Evolutionary conservation across 179 eudicot species (phyloP), one percentile per base, ranked within the genome.

Genomic region (Drosera spatulata): DNA sequence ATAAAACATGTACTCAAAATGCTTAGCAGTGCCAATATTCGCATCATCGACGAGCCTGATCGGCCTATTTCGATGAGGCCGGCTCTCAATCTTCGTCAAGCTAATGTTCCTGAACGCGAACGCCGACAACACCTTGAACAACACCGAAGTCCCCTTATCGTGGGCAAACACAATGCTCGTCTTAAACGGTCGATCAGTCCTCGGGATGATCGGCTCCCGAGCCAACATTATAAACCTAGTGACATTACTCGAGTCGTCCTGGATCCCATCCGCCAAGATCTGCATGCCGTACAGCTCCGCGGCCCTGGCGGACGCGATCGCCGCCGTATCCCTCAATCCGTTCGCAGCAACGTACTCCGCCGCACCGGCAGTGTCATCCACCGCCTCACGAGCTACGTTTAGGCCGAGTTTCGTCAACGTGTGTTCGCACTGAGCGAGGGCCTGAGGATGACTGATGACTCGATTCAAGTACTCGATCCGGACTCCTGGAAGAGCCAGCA

Each of bases 311-410:
- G 91, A 84, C 0, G 97, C 97, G 46, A 89, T 84, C 9, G 97
- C 97, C 0, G 91, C 97, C 0, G 97, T 89, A 58, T 89, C 91
- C 4, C 79, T 78, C 59, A 89, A 73, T 2, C 73, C 66, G 67
- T 84, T 69, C 3, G 63, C 59, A 4, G 97, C 86, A 47, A 89
- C 73, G 77, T 66, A 82, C 68, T 89, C 97, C 1, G 95, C 97
- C 6, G 97, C 97, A 3, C 95, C 97, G n/a, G 97, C 97, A 10
- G 97, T 89, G 69, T 89, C 97, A 75, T 87, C 91, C 10, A 89
- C 86, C 4, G 97, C 97, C 60, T 89, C 95, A 7, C 95, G 77
- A 2, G 82, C 72, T 41, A 79, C 88, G 66, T 74, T 74, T 55
- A 82, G 77, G 15, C 89, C 91, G 13, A 89, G 61, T 39, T 87